A percentile compares a stretch with the other conserved stretches of the same genome.
Evolutionary conservation across 78 protist species (phyloP).

Genomic region (Dictyostelium capitatum): DNA sequence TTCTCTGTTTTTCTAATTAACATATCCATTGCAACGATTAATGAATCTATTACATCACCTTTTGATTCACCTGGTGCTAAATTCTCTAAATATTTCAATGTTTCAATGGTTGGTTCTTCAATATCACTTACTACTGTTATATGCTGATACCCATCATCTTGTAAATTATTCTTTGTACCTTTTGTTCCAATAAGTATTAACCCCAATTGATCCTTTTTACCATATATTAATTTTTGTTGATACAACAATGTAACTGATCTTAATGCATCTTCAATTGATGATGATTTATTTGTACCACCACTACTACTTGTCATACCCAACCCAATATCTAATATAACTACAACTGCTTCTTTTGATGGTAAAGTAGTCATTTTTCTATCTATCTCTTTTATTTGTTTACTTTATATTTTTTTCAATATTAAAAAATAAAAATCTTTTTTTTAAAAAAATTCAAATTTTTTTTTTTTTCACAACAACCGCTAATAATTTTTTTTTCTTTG

Average conservation of each 20-base stretch:
- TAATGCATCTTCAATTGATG: slow-evolving; percentile 81
- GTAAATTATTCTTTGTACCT: slow-evolving; percentile 69
- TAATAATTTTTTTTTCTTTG: too few relatives aligned
- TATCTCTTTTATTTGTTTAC: too few relatives aligned
- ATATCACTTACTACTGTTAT: slow-evolving; percentile 55
- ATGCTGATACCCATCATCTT: slow-evolving; percentile 82
- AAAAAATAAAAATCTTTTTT: too few relatives aligned
- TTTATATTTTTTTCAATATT: too few relatives aligned
- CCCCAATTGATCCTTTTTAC: slow-evolving; percentile 80
- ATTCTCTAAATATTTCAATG: slow-evolving; percentile 39
- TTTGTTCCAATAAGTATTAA: slow-evolving; percentile 78
- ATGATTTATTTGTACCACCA: not conserved
- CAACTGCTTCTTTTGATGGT: slow-evolving; percentile 83
- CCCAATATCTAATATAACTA: slow-evolving; percentile 80
- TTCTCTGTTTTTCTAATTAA: slow-evolving; percentile 69
- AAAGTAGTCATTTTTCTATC: not conserved
- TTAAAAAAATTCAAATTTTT: too few relatives aligned
- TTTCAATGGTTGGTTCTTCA: slow-evolving; percentile 62
- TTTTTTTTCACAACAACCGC: too few relatives aligned
- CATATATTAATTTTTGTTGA: slow-evolving; percentile 81
- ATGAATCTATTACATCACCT: slow-evolving; percentile 84
- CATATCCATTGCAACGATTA: slow-evolving; percentile 88
- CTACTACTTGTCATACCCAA: slow-evolving; percentile 49
- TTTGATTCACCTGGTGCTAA: slow-evolving; percentile 60
- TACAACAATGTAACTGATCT: slow-evolving; percentile 65